Percentiles rank a stretch among this genome's conserved stretches.
phyloP scores from a whole-genome alignment of 148 eudicot genomes.

The Fallopia convolvulus region DNA sequence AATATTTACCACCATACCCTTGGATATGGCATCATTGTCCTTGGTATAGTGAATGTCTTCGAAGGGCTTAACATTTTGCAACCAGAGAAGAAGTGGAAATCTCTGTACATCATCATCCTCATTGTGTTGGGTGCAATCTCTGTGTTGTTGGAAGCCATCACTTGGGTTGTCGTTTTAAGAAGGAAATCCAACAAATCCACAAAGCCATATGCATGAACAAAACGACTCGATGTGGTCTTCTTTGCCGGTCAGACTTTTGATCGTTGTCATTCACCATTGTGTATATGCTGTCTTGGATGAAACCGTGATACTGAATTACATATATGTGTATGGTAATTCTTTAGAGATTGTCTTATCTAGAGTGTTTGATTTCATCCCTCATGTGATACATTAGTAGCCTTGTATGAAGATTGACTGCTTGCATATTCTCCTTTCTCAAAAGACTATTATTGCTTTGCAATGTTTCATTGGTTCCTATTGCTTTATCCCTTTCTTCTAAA shows the following conservation, averaged over 20 bases:
- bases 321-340: constrained; percentile 2
- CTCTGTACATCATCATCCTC: constrained; percentile 44
- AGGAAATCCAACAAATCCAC: constrained; percentile 53
- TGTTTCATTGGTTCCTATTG: neutral
- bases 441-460: neutral
- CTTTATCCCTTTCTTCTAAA: neutral
- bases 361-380: neutral
- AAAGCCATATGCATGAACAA: constrained; percentile 55
- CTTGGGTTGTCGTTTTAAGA: constrained; percentile 60
- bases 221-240: neutral
- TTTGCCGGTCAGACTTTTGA: neutral
- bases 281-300: neutral
- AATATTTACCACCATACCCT: constrained; percentile 71
- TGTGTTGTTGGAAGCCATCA: constrained; percentile 54
- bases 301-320: neutral
- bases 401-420: neutral
- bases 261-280: neutral
- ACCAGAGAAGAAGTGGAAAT: constrained; percentile 72
- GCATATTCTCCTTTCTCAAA: neutral
- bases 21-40: constrained; percentile 63
- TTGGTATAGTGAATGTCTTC: constrained; percentile 80
- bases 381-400: neutral
- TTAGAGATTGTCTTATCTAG: constrained; percentile 1
- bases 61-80: constrained; percentile 71
- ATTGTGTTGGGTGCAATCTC: constrained; percentile 51